Evolutionary conservation across 2,329 filamentous ascomycete genomes (phyloP), one percentile per base, ranked within the genome.

Genomic region (Zymoseptoria tritici): DNA sequence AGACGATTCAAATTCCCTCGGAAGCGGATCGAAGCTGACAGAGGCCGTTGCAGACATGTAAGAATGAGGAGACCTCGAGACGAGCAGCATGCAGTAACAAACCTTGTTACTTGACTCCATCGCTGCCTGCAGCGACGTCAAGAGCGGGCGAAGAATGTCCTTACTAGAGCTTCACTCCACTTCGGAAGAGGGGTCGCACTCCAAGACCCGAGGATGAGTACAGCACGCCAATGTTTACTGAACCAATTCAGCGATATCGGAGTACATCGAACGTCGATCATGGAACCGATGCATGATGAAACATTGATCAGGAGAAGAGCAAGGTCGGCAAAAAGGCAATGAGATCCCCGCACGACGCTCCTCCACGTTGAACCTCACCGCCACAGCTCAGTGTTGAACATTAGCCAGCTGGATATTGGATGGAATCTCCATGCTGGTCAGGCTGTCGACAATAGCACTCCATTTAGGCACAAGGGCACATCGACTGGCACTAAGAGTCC

Each of bases 201-300:
- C 54, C 56, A 56, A 59, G 57, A 52, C 52, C 61, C 59, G 59
- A 65, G 60, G 62, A 31, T 31, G n/a, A 21, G 22, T 55, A 19
- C 49, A 24, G 7, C 21, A 26, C 31, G 20, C 49, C 22, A 46
- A 46, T n/a, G 36, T 46, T 16, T 16, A 5, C 16, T n/a, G 16
- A 16, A 46, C 5, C 1, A n/a, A 11, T 20, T 20, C 29, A 24
- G 49, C 57, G 57, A 59, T 52, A 49, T 54, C 57, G 57, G 57
- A 29, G 42, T n/a, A 16, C 24, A 26, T 49, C 13, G 13, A 46
- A 16, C 36, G 36, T n/a, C 36, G 36, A 46, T 46, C 36, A 46
- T 16, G 13, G 36, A 46, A 46, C 7, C 36, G 13, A 46, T 46
- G 36, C 13, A 16, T 46, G 36, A 46, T 46, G 36, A 46, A 46